A percentile compares a stretch with the other conserved stretches of the same genome.
These are phyloP conservation scores for Fusarium circinatum DNA, from an alignment of 2,329 filamentous ascomycete genomes.

Conservation along the genomic window DNA sequence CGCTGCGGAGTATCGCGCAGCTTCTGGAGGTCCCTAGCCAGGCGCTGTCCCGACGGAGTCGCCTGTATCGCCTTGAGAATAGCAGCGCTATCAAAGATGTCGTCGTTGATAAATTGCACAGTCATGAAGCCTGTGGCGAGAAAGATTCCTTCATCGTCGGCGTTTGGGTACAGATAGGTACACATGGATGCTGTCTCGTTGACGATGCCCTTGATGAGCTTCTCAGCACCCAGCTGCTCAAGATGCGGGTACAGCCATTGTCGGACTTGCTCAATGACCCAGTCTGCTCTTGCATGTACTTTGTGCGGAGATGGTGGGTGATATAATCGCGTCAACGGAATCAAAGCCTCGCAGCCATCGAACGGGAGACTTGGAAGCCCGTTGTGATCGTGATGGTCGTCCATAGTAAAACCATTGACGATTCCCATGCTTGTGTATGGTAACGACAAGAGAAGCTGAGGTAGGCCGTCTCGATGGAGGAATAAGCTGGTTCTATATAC, in stretches of 20 bases:
- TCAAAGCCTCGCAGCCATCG: not conserved
- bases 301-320: not conserved
- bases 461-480: not conserved
- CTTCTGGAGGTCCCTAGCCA: not conserved
- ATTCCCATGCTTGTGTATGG: not conserved
- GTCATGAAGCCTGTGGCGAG: not conserved
- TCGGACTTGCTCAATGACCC: not conserved
- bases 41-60: rapidly evolving
- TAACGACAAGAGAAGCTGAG: not conserved
- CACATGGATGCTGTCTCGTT: not conserved
- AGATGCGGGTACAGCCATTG: not conserved
- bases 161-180: not conserved
- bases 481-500: not conserved
- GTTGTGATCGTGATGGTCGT: rapidly evolving
- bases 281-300: not conserved
- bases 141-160: not conserved
- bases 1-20: not conserved
- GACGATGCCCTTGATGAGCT: not conserved
- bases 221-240: not conserved
- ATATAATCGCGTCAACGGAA: rapidly evolving
- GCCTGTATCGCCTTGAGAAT: not conserved
- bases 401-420: rapidly evolving
- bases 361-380: rapidly evolving
- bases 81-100: not conserved
- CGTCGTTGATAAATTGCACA: not conserved